Evolutionary conservation across 257 asterid species (phyloP), one percentile per base, ranked within the genome.

Genomic region (Petunia secreta): DNA sequence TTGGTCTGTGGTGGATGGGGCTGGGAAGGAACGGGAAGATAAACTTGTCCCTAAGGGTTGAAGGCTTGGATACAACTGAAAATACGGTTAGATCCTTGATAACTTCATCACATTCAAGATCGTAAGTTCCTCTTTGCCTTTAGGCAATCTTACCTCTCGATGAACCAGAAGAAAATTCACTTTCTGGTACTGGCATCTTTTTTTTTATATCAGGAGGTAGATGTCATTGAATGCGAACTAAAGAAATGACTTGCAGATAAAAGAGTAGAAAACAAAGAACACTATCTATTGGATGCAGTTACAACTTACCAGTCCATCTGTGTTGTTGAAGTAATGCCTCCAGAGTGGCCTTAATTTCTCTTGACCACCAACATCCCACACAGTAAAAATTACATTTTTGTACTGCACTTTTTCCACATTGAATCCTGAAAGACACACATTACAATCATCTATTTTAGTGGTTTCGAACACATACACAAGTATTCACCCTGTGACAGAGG

Each of bases 361-460:
- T 83, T 95, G 99, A 11, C 99, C 99, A 36, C 98, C 99, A 74
- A 95, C 98, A 88, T 95, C 99, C 99, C 98, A 93, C 85, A 95
- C 99, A 11, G 99, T 95, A 86, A 95, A 95, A 44, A 92, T 80
- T 79, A 92, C 98, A 83, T 95, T 95, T 83, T 95, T 95, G 81
- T 95, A 95, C 82, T 95, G 98, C 86, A 95, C 97, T 89, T 95
- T 95, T 89, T 95, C 99, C 54, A 95, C 99, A 84, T 95, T 95
- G 88, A 95, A 95, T 58, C 99, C 99, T 95, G 94, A 87, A 88
- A 52, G 67, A 34, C 65, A 86, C 63, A 50, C 85, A 79, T 64
- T 67, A 85, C 6, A 62, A 84, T 84, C 77, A 80, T 40, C 76
- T 16, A 63, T 55, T 66, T 54, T 83, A 77, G 75, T 67, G 57